Conservation (phyloP, 2,329 filamentous ascomycete species). For the Colletotrichum horii region DNA sequence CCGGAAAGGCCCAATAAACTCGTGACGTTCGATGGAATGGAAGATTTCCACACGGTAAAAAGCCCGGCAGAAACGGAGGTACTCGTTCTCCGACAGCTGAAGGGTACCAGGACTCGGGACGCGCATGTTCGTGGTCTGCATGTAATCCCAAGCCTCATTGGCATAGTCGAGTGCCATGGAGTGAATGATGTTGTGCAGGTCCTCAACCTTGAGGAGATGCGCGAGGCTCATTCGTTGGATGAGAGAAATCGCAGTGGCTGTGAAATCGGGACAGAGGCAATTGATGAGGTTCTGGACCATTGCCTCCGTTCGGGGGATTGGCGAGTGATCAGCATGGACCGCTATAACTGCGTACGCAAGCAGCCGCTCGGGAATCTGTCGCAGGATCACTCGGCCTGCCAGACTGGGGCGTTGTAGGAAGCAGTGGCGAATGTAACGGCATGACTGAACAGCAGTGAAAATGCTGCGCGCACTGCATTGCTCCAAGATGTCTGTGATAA, state of each 20-base stretch:
- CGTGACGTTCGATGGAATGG: fast-evolving
- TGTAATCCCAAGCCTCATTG: background rate
- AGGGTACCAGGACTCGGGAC: fast-evolving
- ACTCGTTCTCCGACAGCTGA: background rate
- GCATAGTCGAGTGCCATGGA: background rate
- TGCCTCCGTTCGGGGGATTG: background rate
- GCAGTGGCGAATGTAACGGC: fast-evolving
- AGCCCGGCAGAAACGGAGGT: background rate
- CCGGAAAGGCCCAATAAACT: fast-evolving
- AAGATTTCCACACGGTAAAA: background rate
- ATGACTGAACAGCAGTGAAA: fast-evolving
- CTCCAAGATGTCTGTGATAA: background rate
- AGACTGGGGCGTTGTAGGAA: background rate
- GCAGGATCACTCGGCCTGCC: fast-evolving
- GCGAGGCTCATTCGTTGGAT: fast-evolving
- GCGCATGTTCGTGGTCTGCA: background rate
- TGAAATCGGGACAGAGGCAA: fast-evolving
- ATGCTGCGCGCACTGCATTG: fast-evolving
- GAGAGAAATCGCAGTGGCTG: background rate
- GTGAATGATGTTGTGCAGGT: background rate
- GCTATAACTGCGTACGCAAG: fast-evolving
- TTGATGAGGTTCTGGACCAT: fast-evolving
- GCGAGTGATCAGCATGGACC: background rate
- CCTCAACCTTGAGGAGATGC: fast-evolving
- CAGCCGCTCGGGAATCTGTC: fast-evolving